These are phyloP conservation scores for Delonix regia DNA, from an alignment of 306 rosid genomes.

Conservation along the genomic window DNA sequence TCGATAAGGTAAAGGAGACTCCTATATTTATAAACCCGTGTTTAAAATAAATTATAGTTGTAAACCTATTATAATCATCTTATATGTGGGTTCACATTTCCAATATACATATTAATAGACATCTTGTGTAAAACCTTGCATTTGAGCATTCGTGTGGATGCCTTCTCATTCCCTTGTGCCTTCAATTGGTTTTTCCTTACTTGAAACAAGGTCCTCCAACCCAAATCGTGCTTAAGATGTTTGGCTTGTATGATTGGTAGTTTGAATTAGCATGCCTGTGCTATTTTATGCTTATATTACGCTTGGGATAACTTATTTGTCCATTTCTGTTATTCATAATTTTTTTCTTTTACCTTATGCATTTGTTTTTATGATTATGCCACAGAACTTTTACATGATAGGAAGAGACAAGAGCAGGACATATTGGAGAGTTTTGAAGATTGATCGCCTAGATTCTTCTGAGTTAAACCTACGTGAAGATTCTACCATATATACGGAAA, in stretches of 20 bases:
- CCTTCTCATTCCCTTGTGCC: not conserved
- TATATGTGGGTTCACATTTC: not conserved
- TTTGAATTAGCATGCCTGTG: not conserved
- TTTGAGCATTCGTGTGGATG: slow-evolving; percentile 3
- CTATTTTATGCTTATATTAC: slow-evolving; percentile 9
- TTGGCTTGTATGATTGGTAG: not conserved
- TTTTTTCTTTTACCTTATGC: not conserved
- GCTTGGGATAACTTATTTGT: slow-evolving; percentile 6
- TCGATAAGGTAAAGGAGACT: slow-evolving; percentile 13
- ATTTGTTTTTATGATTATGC: slow-evolving; percentile 28
- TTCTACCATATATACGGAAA: slow-evolving; percentile 68
- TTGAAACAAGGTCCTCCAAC: slow-evolving; percentile 8
- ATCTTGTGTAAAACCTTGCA: too few species aligned
- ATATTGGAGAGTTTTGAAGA: slow-evolving; percentile 84
- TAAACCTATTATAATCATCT: not conserved
- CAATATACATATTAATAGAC: not conserved
- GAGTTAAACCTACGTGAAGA: slow-evolving; percentile 84
- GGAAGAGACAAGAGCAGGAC: slow-evolving; percentile 91
- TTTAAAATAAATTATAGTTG: slow-evolving; percentile 4
- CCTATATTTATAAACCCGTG: not conserved
- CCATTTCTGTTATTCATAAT: slow-evolving; percentile 22
- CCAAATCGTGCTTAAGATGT: slow-evolving; percentile 11
- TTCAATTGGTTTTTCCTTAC: not conserved
- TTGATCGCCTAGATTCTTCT: slow-evolving; percentile 71
- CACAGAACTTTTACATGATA: slow-evolving; percentile 88